Conservation (phyloP, 2,329 filamentous ascomycete genomes). For the Ophiostoma himal-ulmi region DNA sequence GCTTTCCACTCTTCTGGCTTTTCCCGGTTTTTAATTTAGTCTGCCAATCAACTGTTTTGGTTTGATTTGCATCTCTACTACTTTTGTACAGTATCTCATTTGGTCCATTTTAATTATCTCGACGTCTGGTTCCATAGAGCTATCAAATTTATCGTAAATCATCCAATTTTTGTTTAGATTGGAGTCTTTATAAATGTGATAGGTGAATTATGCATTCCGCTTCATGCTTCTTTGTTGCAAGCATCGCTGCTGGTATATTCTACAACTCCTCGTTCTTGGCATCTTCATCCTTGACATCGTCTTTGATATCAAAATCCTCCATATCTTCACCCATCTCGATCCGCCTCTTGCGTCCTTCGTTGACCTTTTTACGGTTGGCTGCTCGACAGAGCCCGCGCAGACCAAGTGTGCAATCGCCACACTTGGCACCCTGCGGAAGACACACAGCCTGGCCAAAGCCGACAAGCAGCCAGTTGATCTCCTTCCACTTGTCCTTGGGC, state of each 20-base stretch:
- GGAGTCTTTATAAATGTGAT: background rate
- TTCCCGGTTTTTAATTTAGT: background rate
- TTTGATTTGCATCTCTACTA: background rate
- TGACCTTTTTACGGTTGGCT: constrained; percentile 60
- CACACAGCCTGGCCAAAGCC: constrained; percentile 85
- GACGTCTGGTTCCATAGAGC: background rate
- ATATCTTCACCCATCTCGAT: constrained; percentile 30
- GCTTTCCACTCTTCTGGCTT: background rate
- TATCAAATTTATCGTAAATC: background rate
- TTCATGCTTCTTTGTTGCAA: too few relatives aligned
- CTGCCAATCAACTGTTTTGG: background rate
- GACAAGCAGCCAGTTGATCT: constrained; percentile 86
- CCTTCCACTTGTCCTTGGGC: constrained; percentile 77
- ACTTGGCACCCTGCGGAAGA: constrained; percentile 69
- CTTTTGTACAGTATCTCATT: background rate
- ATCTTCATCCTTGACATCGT: constrained; percentile 14
- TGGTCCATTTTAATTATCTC: background rate
- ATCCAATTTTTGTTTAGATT: background rate
- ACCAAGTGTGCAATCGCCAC: constrained; percentile 80
- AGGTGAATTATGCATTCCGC: background rate
- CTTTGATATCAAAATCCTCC: constrained; percentile 31
- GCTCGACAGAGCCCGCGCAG: constrained; percentile 68
- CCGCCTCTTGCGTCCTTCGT: constrained; percentile 50
- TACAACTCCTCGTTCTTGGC: background rate
- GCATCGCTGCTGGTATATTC: background rate